Base-by-base conservation (phyloP, 208 protist species). In the Trypanosoma lewisi region DNA sequence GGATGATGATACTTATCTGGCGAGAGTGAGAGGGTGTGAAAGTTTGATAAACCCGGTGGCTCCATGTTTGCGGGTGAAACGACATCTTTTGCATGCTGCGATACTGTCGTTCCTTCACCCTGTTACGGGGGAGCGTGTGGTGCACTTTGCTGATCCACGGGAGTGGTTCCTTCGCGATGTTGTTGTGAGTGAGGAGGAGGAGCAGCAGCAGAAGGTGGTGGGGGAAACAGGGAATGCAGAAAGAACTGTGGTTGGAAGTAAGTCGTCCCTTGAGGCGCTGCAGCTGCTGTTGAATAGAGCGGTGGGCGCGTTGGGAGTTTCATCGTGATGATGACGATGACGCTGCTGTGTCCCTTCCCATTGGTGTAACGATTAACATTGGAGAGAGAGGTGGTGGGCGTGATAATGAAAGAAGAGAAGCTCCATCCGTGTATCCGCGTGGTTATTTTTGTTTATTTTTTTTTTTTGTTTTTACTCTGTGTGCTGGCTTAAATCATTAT, bases 61-160 rank as follows among this genome's bases (percentile, higher is more conserved):
- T 14, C 61, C 66, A 21, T 27, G 59, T 42, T 67, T 78, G 47
- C 39, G 59, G 21, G 80, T 78, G 47, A 67, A 68, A 1, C 82
- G 83, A n/a, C 87, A 91, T 50, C 71, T 90, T 11, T 69, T 94
- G 52, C 87, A 94, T 54, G 75, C 83, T 7, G 65, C 78, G 2
- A 14, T 68, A 44, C 63, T 94, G 9, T 17, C 39, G 6, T 86
- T 94, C 49, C 2, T 17, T 4, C 87, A 94, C 42, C 83, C 84
- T 12, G 45, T 49, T 0, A 58, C 41, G 0, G 58, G 21, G 7
- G 44, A 72, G n/a, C 28, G 28, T 16, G 36, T 83, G 57, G 12
- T 39, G 1, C 85, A 82, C 39, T 57, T 62, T 21, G 51, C 67
- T 11, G 61, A 67, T 2, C 70, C 81, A 25, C 49, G 52, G 4